phyloP scores from a whole-genome alignment of 1,139 yeast genomes.

The Candida frijolesensis region DNA sequence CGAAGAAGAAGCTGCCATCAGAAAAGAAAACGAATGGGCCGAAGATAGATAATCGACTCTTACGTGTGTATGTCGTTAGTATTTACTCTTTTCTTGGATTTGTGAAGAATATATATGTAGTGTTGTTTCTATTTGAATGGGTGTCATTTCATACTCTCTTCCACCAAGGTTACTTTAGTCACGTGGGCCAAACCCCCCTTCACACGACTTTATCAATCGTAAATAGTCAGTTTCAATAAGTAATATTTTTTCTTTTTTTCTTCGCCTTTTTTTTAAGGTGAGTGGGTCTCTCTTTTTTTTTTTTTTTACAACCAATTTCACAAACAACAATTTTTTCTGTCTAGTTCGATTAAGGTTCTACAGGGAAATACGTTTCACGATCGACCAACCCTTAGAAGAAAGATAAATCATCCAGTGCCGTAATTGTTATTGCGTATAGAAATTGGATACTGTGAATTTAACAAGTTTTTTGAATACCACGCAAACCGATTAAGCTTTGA shows the following conservation, averaged over 20 bases:
- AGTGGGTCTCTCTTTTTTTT: not conserved
- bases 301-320: slow-evolving; percentile 3
- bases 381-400: not conserved
- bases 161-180: not conserved
- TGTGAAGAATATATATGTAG: not conserved
- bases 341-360: not conserved
- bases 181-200: not conserved
- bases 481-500: not conserved
- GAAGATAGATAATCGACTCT: slow-evolving; percentile 72
- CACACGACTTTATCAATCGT: not conserved
- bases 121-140: not conserved
- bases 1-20: slow-evolving; percentile 97
- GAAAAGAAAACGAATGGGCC: slow-evolving; percentile 99
- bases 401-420: not conserved
- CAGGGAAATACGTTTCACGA: not conserved
- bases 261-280: not conserved
- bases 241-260: not conserved
- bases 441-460: too few relatives aligned
- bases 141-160: not conserved
- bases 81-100: not conserved
- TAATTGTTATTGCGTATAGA: too few relatives aligned
- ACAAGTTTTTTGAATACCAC: not conserved
- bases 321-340: not conserved
- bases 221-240: not conserved
- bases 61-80: not conserved